Evolutionary conservation across 257 asterid genomes (phyloP).

Genomic region (Penstemon davidsonii): DNA sequence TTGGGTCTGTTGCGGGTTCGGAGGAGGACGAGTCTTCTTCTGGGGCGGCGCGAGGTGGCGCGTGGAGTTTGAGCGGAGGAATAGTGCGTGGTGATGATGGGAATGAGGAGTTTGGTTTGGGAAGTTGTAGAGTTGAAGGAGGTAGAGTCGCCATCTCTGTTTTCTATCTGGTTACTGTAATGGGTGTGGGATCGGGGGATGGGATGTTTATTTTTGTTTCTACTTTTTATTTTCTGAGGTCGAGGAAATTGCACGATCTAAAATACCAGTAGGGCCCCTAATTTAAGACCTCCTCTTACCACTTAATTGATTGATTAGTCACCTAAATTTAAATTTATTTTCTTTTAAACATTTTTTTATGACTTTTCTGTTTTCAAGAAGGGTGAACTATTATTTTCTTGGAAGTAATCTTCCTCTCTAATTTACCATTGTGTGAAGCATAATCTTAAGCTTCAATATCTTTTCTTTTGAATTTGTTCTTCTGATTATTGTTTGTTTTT

Average conservation of each 20-base stretch:
- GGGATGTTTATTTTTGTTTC: conserved; percentile 16
- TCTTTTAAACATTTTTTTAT: no score
- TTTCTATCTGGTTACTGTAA: background rate
- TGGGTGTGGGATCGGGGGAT: conserved; percentile 22
- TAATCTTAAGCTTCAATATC: no score
- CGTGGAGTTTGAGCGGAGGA: conserved; percentile 26
- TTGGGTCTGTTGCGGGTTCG: conserved; percentile 38
- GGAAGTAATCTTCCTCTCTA: no score
- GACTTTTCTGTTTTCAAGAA: no score
- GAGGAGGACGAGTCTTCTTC: conserved; percentile 49
- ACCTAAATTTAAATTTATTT: no score
- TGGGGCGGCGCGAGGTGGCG: conserved; percentile 55
- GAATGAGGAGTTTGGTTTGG: conserved; percentile 47
- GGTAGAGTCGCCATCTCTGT: conserved; percentile 70
- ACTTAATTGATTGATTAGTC: conserved; percentile 10
- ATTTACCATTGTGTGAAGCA: no score
- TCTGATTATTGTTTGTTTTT: no score
- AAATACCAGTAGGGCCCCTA: conserved; percentile 7
- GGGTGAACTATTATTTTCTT: no score
- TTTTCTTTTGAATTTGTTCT: no score
- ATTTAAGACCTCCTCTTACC: background rate
- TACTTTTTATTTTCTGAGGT: conserved; percentile 28
- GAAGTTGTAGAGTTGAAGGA: conserved; percentile 62
- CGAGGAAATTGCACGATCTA: conserved; percentile 15
- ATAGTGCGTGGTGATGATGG: conserved; percentile 37